Conservation (phyloP, 176 grass and related monocot genomes). For the Carex myosuroides region DNA sequence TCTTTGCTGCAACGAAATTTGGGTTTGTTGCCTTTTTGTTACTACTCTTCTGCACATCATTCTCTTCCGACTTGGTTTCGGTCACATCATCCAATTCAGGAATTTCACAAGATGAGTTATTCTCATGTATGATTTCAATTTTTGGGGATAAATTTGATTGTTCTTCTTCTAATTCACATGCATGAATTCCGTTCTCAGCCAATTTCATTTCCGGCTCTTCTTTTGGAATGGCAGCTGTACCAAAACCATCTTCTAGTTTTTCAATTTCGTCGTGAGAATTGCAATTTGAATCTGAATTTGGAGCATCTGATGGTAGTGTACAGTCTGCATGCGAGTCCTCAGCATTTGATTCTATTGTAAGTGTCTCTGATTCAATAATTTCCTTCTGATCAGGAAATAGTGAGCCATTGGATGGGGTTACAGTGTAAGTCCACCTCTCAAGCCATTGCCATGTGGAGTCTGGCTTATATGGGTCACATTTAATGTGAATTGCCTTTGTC, state of each 20-base stretch:
- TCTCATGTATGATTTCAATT: constrained; percentile 5
- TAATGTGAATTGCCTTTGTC: constrained; percentile 61
- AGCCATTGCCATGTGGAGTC: constrained; percentile 89
- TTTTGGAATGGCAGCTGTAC: not conserved
- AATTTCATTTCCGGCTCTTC: constrained; percentile 34
- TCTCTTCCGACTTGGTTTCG: constrained; percentile 35
- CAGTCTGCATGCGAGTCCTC: not conserved
- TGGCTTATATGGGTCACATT: constrained; percentile 75
- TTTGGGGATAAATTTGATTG: not conserved
- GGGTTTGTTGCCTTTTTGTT: constrained; percentile 55
- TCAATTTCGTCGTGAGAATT: constrained; percentile 19
- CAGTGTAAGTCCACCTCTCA: constrained; percentile 71
- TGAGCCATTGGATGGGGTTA: constrained; percentile 16
- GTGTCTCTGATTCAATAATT: constrained; percentile 27
- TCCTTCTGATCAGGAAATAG: constrained; percentile 32
- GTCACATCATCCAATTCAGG: constrained; percentile 17
- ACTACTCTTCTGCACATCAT: constrained; percentile 39
- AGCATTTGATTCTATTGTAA: constrained; percentile 14
- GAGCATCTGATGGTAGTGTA: not conserved
- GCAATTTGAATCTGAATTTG: constrained; percentile 16
- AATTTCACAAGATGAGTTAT: constrained; percentile 31
- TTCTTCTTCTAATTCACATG: constrained; percentile 6
- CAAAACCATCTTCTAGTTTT: constrained; percentile 22
- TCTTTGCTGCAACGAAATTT: constrained; percentile 80
- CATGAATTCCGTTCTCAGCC: constrained; percentile 23